Base-by-base conservation (phyloP, 805 yeast species). In the Starmerella khaoyaiensis region DNA sequence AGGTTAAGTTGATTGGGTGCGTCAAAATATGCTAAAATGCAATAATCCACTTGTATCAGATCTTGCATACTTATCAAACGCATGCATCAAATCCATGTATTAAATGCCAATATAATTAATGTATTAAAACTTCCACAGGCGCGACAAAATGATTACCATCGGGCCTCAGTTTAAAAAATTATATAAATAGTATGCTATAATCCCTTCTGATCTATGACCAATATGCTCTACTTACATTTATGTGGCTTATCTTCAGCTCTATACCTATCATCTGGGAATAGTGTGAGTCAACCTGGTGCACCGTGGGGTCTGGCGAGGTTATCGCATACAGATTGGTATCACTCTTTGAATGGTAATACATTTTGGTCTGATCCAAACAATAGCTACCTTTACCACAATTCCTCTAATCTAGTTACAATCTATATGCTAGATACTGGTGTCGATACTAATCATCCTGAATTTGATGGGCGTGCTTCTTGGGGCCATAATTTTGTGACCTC, bases 251-350 rank as follows among this genome's bases (percentile, higher is more conserved):
- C n/a, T n/a, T n/a, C n/a, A n/a, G n/a, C n/a, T n/a, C n/a, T n/a
- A n/a, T n/a, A n/a, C n/a, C n/a, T n/a, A n/a, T n/a, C 28, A n/a
- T 10, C 14, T 9, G 27, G 37, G 21, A 14, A 31, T 3, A 17
- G 16, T n/a, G 15, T 26, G 19, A 18, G 30, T 42, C 90, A 83
- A 63, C 69, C 71, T 47, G 84, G 84, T 45, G 86, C 94, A 21
- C 93, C 94, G 32, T 84, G 95, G 95, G 95, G 95, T 52, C 69
- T 84, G 46, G 80, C 93, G 19, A 73, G 95, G 67, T 73, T 84
- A 43, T 79, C 94, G 19, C 94, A 83, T 63, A 72, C 86, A 60
- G 71, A 74, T 40, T 52, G 45, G 36, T 67, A 76, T 14, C 66
- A 78, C 53, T 71, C 74, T 46, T 66, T 18, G 19, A 28, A 37